phyloP scores from a whole-genome alignment of 2,329 filamentous ascomycete species.

The Acephala macrosclerotiorum region DNA sequence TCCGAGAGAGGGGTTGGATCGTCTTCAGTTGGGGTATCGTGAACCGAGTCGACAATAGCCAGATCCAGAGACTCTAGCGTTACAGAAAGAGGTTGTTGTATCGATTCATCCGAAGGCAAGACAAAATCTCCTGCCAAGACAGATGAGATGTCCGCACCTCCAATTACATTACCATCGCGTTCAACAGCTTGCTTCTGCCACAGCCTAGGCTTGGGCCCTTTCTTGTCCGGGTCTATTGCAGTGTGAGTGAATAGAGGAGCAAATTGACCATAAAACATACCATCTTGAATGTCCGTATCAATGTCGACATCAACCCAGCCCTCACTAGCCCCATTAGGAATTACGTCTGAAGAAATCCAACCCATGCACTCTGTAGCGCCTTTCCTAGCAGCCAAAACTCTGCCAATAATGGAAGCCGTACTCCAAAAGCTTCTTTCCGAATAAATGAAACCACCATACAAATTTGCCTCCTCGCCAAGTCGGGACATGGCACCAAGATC shows the following conservation, averaged over 20 bases:
- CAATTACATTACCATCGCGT: constrained; percentile 65
- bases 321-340: constrained; percentile 58
- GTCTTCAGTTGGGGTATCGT: constrained; percentile 44
- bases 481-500: constrained; percentile 65
- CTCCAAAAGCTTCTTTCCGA: constrained; percentile 73
- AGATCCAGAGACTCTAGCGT: constrained; percentile 60
- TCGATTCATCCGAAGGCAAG: constrained; percentile 64
- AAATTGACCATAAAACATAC: constrained; percentile 26
- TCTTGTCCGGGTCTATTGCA: constrained; percentile 54
- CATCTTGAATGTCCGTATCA: constrained; percentile 52
- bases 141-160: constrained; percentile 60
- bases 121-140: constrained; percentile 69
- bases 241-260: constrained; percentile 9
- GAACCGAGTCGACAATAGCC: constrained; percentile 52
- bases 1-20: constrained; percentile 30
- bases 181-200: constrained; percentile 68
- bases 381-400: constrained; percentile 67
- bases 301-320: constrained; percentile 67
- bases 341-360: constrained; percentile 69
- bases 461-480: constrained; percentile 66
- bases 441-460: constrained; percentile 71
- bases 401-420: constrained; percentile 69
- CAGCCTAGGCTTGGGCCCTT: constrained; percentile 63
- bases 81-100: constrained; percentile 54
- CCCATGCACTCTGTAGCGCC: constrained; percentile 72